Conservation (phyloP, 2,329 filamentous ascomycete species). For the Aspergillus brunneoviolaceus region DNA sequence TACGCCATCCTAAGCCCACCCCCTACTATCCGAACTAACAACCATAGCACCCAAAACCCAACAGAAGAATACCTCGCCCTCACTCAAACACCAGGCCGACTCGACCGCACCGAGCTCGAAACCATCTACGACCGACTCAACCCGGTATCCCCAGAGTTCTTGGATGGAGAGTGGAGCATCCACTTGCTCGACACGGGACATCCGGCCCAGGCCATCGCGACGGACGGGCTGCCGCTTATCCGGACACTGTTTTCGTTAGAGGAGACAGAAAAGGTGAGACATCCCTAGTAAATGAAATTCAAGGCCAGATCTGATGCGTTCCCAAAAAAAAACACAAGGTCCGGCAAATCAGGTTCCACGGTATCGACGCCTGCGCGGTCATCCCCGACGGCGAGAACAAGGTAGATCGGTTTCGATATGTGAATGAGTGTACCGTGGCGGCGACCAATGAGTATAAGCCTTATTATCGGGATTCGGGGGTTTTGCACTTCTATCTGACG, state of each 20-base stretch:
- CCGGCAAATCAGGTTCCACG: neutral
- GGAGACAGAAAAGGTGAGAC: neutral
- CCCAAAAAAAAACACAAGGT: neutral
- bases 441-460: slow-evolving; percentile 1
- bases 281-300: neutral
- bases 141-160: neutral
- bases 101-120: neutral
- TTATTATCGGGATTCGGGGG: neutral
- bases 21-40: neutral
- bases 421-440: neutral
- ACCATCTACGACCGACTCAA: neutral
- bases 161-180: slow-evolving; percentile 1
- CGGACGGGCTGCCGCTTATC: neutral
- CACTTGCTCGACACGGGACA: neutral
- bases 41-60: neutral
- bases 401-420: neutral
- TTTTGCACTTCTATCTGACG: neutral
- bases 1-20: neutral
- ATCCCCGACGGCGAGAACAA: neutral
- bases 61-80: neutral
- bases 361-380: neutral
- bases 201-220: slow-evolving; percentile 1
- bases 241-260: neutral
- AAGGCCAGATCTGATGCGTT: neutral
- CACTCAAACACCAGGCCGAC: neutral